Evolutionary conservation across 805 yeast genomes (phyloP).

Genomic region (Ogataea minuta): DNA sequence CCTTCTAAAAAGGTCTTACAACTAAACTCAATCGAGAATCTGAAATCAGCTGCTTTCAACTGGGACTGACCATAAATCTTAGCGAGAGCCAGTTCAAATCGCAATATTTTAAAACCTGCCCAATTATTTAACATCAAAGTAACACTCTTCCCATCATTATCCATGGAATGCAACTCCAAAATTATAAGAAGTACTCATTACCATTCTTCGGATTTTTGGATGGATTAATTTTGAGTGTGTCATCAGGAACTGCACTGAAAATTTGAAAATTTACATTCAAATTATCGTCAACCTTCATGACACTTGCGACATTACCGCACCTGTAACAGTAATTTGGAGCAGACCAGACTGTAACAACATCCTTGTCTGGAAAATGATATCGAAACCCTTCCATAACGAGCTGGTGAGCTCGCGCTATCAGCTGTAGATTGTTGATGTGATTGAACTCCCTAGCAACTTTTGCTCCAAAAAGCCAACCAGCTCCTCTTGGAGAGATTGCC

Average conservation of each 20-base stretch:
- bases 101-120: too few relatives aligned
- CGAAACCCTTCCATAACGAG: conserved; percentile 98
- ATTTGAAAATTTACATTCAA: conserved; percentile 88
- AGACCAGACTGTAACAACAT: conserved; percentile 93
- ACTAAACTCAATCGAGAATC: too few relatives aligned
- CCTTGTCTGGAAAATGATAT: conserved; percentile 91
- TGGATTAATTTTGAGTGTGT: conserved; percentile 41
- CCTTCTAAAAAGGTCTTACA: too few relatives aligned
- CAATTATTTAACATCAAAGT: background rate
- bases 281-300: conserved; percentile 90
- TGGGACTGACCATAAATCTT: too few relatives aligned
- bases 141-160: background rate
- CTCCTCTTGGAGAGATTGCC: conserved; percentile 98
- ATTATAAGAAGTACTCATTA: conserved; percentile 38
- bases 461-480: conserved; percentile 96
- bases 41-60: too few relatives aligned
- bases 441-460: conserved; percentile 94
- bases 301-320: conserved; percentile 98
- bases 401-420: conserved; percentile 96
- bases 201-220: conserved; percentile 35
- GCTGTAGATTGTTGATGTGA: conserved; percentile 82
- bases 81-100: too few relatives aligned
- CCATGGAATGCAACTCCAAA: conserved; percentile 2
- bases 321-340: conserved; percentile 98
- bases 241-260: conserved; percentile 94